Conservation (phyloP, 495 filamentous ascomycete genomes). For the Pyrenopolyporus hunteri region DNA sequence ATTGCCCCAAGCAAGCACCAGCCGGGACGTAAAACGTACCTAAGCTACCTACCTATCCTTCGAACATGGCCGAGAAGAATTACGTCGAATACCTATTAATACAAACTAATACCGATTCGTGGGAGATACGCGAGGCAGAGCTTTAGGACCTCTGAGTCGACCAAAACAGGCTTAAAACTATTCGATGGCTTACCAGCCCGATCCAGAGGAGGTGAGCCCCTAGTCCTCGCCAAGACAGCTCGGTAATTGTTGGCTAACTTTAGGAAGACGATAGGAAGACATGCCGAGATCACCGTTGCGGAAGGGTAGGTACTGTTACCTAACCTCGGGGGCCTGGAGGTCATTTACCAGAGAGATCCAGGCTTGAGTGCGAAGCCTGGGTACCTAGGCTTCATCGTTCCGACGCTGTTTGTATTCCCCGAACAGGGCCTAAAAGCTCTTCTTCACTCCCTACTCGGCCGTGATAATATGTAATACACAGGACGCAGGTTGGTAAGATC, state of each 20-base stretch:
- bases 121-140: slow-evolving; percentile 15
- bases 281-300: slow-evolving; percentile 29
- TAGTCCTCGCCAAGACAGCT: slow-evolving; percentile 30
- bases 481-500: slow-evolving; percentile 5
- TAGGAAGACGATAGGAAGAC: slow-evolving; percentile 13
- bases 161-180: slow-evolving; percentile 24
- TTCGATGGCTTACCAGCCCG: slow-evolving; percentile 19
- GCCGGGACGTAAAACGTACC: background rate
- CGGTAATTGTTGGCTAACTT: slow-evolving; percentile 30
- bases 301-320: background rate
- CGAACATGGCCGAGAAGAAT: slow-evolving; percentile 1
- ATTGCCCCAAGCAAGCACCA: too few species aligned
- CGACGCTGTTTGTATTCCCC: slow-evolving; percentile 20
- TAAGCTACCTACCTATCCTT: too few species aligned
- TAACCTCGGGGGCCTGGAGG: background rate
- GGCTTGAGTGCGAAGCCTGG: background rate
- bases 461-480: background rate
- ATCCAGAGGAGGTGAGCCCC: slow-evolving; percentile 26
- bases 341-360: slow-evolving; percentile 1
- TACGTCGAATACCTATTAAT: slow-evolving; percentile 2
- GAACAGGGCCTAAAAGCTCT: background rate
- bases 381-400: too few species aligned
- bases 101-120: slow-evolving; percentile 13
- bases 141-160: slow-evolving; percentile 26
- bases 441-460: background rate